phyloP scores from a whole-genome alignment of 306 rosid genomes.

The Lathyrus oleraceus region DNA sequence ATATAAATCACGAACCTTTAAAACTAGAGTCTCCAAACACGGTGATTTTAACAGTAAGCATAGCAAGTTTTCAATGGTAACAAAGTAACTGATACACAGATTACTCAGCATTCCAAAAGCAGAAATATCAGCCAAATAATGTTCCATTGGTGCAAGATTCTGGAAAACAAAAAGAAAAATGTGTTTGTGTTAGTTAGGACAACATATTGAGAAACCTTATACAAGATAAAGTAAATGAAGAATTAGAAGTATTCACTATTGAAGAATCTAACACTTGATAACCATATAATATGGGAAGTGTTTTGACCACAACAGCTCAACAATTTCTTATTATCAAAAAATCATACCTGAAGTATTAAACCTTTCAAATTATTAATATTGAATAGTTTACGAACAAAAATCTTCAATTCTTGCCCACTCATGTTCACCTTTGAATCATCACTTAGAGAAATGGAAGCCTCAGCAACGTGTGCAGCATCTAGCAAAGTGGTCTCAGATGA shows the following conservation, averaged over 20 bases:
- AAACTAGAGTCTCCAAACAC: too few species aligned
- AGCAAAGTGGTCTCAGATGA: background rate
- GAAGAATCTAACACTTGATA: background rate
- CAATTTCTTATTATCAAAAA: background rate
- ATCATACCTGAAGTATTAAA: background rate
- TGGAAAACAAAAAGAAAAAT: background rate
- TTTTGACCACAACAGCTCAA: too few species aligned
- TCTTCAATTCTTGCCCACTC: too few species aligned
- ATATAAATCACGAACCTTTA: too few species aligned
- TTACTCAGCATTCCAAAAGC: too few species aligned
- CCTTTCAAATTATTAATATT: too few species aligned
- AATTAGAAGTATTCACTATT: background rate
- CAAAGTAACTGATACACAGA: too few species aligned
- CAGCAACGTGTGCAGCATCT: background rate
- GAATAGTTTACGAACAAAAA: too few species aligned
- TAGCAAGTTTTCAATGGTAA: too few species aligned
- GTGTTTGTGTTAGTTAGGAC: background rate
- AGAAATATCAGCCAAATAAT: background rate
- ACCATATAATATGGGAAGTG: too few species aligned
- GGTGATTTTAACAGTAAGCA: too few species aligned
- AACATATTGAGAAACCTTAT: background rate
- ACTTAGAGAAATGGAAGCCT: background rate
- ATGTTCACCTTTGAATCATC: too few species aligned
- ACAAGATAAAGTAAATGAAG: background rate
- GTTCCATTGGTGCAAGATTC: background rate